Evolutionary conservation across 768 basidiomycete species (phyloP).

Genomic region (Lactarius trivialis): DNA sequence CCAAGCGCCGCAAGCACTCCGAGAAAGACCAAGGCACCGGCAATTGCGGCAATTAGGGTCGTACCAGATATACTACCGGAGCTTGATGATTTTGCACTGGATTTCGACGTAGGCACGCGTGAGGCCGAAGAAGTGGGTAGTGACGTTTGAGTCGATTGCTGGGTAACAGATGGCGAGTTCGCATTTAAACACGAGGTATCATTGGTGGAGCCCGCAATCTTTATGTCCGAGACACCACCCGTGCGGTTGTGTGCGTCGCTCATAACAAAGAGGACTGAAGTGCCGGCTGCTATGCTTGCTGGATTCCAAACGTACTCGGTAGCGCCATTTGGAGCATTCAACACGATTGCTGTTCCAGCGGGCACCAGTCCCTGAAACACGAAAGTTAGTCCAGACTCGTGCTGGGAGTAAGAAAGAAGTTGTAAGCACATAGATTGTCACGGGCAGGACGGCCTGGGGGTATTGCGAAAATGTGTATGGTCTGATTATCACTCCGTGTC

Average conservation of each 20-base stretch:
- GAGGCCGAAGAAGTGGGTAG: not conserved
- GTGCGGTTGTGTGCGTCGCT: conserved; percentile 42
- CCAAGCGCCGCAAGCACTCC: not conserved
- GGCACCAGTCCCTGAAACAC: conserved; percentile 52
- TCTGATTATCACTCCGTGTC: not conserved
- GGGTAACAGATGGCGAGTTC: conserved; percentile 49
- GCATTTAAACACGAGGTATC: conserved; percentile 46
- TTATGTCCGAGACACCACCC: conserved; percentile 57
- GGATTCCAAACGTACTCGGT: conserved; percentile 43
- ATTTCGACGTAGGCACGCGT: not conserved
- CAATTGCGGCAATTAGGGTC: not conserved
- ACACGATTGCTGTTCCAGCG: conserved; percentile 44
- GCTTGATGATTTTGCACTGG: not conserved
- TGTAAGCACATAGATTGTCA: conserved; percentile 45
- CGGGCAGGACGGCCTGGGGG: conserved; percentile 41
- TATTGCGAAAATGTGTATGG: conserved; percentile 32
- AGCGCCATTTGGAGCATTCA: conserved; percentile 38
- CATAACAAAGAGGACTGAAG: conserved; percentile 52
- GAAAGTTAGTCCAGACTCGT: conserved; percentile 9
- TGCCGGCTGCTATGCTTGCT: conserved; percentile 51
- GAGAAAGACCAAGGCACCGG: not conserved
- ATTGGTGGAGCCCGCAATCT: conserved; percentile 41
- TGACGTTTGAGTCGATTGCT: conserved; percentile 2
- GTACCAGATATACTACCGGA: not conserved
- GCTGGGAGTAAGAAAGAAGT: not conserved